These are phyloP conservation scores for Curvularia hawaiiensis DNA, from an alignment of 2,329 filamentous ascomycete genomes.

Conservation along the genomic window DNA sequence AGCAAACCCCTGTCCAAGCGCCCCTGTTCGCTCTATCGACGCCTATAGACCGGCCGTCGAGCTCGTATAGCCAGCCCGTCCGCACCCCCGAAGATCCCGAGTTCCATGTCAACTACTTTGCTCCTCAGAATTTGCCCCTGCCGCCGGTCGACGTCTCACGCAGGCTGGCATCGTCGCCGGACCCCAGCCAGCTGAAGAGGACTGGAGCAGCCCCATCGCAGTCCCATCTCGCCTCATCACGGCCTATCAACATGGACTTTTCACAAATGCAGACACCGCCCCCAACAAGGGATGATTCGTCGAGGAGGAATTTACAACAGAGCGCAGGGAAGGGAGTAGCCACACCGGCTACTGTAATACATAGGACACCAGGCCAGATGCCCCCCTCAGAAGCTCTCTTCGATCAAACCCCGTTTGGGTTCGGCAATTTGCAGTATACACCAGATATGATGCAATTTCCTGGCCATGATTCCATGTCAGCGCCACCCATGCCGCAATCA, in stretches of 20 bases:
- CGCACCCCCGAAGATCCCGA: conserved; percentile 48
- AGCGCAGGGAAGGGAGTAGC: conserved; percentile 31
- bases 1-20: conserved; percentile 50
- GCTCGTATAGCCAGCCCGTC: conserved; percentile 42
- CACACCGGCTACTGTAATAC: conserved; percentile 49
- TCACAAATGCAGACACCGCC: conserved; percentile 66
- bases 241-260: conserved; percentile 46
- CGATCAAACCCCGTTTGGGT: conserved; percentile 52
- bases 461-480: conserved; percentile 58
- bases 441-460: conserved; percentile 62
- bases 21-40: conserved; percentile 47
- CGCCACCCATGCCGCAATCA: conserved; percentile 61
- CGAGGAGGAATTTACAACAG: conserved; percentile 52
- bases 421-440: conserved; percentile 61
- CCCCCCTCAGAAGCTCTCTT: conserved; percentile 36
- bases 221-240: conserved; percentile 25
- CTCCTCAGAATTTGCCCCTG: conserved; percentile 59
- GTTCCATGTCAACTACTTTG: conserved; percentile 68
- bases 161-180: conserved; percentile 64
- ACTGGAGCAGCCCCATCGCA: conserved; percentile 13
- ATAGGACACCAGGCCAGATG: conserved; percentile 45
- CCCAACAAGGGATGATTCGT: conserved; percentile 61
- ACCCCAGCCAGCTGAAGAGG: conserved; percentile 39
- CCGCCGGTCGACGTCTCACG: conserved; percentile 65
- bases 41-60: conserved; percentile 42